Evolutionary conservation across 140 eudicot species (phyloP).

Genomic region (Bidens hawaiensis): DNA sequence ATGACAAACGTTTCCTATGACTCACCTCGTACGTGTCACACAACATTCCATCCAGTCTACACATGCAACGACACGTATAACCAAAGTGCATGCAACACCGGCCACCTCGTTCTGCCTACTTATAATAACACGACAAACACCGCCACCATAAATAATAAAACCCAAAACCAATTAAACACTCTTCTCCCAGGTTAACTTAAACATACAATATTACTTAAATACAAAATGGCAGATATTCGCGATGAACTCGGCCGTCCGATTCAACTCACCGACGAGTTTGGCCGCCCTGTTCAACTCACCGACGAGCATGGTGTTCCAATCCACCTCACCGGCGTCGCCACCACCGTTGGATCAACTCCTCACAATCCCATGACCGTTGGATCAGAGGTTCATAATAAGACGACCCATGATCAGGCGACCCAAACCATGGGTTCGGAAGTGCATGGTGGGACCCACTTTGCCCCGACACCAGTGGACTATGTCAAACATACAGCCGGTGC

Average conservation of each 20-base stretch:
- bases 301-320: slow-evolving; percentile 77
- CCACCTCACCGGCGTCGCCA: slow-evolving; percentile 65
- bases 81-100: slow-evolving; percentile 11
- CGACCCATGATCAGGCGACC: slow-evolving; percentile 4
- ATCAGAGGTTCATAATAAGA: slow-evolving; percentile 8
- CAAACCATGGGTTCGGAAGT: slow-evolving; percentile 17
- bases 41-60: too few relatives aligned
- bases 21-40: slow-evolving; percentile 26
- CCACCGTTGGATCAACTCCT: slow-evolving; percentile 19
- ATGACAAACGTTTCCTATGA: not conserved
- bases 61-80: slow-evolving; percentile 4
- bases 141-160: slow-evolving; percentile 3
- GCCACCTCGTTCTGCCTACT: not conserved
- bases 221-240: slow-evolving; percentile 53
- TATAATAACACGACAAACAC: slow-evolving; percentile 7
- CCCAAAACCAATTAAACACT: not conserved
- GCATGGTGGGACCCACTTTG: slow-evolving; percentile 27
- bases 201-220: not conserved
- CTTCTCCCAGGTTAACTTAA: not conserved
- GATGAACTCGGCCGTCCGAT: slow-evolving; percentile 64
- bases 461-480: slow-evolving; percentile 25
- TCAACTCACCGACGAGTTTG: slow-evolving; percentile 57
- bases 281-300: slow-evolving; percentile 66
- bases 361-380: too few relatives aligned
- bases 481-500: slow-evolving; percentile 29